Evolutionary conservation across 176 grass and related monocot genomes (phyloP).

Genomic region (Hordeum marinum): DNA sequence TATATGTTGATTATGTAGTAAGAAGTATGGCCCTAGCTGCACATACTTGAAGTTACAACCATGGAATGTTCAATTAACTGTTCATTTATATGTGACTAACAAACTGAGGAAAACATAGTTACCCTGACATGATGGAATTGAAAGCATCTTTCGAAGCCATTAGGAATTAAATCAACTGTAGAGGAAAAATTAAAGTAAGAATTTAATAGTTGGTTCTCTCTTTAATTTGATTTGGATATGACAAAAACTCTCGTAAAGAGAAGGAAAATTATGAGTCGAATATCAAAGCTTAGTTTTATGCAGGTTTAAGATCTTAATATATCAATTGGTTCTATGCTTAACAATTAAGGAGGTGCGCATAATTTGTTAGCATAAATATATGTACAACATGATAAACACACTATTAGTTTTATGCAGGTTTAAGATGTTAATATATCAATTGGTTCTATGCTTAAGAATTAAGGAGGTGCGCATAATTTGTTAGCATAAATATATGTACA

Average conservation of each 20-base stretch:
- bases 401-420: too few species aligned
- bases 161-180: not conserved
- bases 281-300: too few species aligned
- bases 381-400: too few species aligned
- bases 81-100: not conserved
- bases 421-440: too few species aligned
- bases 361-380: too few species aligned
- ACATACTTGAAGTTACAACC: not conserved
- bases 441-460: too few species aligned
- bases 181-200: not conserved
- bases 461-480: too few species aligned
- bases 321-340: too few species aligned
- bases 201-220: not conserved
- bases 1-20: not conserved
- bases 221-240: not conserved
- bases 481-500: too few species aligned
- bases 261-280: not conserved
- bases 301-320: too few species aligned
- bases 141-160: not conserved
- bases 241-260: not conserved
- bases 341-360: too few species aligned
- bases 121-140: not conserved
- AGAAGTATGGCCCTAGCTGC: not conserved
- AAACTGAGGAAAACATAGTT: not conserved
- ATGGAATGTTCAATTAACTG: too few species aligned